These are phyloP conservation scores for Fusarium tuaranense DNA, from an alignment of 2,329 filamentous ascomycete genomes.

Conservation along the genomic window DNA sequence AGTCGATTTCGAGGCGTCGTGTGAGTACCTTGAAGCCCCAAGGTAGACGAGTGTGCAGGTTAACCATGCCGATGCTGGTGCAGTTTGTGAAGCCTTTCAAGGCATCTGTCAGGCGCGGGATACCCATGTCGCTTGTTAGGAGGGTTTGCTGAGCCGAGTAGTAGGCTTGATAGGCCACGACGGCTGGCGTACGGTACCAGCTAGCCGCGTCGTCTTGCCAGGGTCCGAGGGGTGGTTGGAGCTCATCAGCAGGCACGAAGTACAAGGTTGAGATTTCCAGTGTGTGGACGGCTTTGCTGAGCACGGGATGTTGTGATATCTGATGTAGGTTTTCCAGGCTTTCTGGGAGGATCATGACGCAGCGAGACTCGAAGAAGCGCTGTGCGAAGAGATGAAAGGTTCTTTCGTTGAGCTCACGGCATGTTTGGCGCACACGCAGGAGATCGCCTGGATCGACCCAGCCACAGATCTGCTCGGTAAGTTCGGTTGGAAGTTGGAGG, in stretches of 20 bases:
- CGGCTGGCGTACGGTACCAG: not conserved
- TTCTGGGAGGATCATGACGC: not conserved
- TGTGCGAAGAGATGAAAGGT: not conserved
- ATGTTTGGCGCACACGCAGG: not conserved
- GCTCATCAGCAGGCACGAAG: not conserved
- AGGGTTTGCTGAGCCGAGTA: not conserved
- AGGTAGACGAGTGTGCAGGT: not conserved
- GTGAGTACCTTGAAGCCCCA: not conserved
- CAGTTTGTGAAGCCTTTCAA: not conserved
- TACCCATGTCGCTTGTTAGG: not conserved
- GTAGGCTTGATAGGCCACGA: not conserved
- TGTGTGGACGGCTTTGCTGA: not conserved
- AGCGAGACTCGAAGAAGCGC: not conserved
- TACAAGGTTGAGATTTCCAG: not conserved
- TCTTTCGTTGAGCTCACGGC: not conserved
- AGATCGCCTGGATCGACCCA: not conserved
- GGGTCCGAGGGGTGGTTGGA: not conserved
- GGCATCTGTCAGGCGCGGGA: not conserved
- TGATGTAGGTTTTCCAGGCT: not conserved
- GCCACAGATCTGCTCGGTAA: not conserved
- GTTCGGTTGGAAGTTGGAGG: not conserved
- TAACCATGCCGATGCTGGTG: not conserved
- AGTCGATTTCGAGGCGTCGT: not conserved
- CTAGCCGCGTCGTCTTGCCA: not conserved
- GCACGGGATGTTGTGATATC: not conserved